Conservation (phyloP, 768 basidiomycete species). For the Rhodotorula kratochvilovae region DNA sequence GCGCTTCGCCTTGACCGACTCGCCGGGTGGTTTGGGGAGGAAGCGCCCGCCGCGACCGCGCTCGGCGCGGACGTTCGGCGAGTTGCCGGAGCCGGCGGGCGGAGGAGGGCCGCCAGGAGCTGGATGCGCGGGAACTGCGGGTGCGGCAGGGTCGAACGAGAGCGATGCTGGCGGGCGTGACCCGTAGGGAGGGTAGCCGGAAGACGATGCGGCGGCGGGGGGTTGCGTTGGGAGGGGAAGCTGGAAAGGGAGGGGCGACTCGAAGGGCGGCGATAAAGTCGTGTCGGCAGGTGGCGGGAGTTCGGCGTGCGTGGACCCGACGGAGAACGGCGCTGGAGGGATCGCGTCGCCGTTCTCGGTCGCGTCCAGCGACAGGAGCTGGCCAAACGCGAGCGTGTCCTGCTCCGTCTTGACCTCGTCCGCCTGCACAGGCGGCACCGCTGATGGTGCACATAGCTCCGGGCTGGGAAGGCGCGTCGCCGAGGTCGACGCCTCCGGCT, state of each 20-base stretch:
- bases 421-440: not conserved
- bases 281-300: too few relatives aligned
- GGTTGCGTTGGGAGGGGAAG: not conserved
- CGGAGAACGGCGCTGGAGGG: too few relatives aligned
- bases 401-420: too few relatives aligned
- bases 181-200: not conserved
- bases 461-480: not conserved
- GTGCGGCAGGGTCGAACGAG: not conserved
- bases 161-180: too few relatives aligned
- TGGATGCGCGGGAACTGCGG: not conserved
- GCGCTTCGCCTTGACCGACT: slow-evolving; percentile 20
- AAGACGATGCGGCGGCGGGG: not conserved
- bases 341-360: too few relatives aligned
- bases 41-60: slow-evolving; percentile 25
- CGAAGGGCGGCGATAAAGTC: not conserved
- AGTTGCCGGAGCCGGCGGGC: not conserved
- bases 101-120: not conserved
- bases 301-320: not conserved
- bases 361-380: too few relatives aligned
- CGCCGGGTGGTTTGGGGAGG: slow-evolving; percentile 28
- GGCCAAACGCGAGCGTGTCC: too few relatives aligned
- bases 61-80: not conserved
- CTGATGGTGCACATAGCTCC: not conserved
- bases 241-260: not conserved
- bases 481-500: not conserved